Evolutionary conservation across 2,329 filamentous ascomycete species (phyloP), one percentile per base, ranked within the genome.

Genomic region (Fusarium equiseti): DNA sequence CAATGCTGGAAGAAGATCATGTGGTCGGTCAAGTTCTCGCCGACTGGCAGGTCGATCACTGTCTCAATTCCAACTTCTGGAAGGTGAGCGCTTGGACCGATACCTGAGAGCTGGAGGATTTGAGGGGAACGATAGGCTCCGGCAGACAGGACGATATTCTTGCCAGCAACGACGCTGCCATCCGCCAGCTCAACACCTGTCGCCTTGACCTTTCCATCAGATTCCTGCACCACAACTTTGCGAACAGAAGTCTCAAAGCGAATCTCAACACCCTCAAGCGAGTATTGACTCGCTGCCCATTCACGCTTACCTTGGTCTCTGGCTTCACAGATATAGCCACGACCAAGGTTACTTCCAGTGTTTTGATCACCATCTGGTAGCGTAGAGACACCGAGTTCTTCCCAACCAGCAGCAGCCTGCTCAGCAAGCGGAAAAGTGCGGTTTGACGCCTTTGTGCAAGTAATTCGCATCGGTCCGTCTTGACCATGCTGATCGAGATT

Each of bases 91-190:
- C 76, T 73, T 1, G 82, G 77, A 0, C 85, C 84, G 40, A 87
- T 81, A 44, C 84, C 84, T 10, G 82, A 84, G 7, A 85, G 79
- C 73, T 85, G 83, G 9, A 86, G 79, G 35, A 86, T 76, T 35
- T 85, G 81, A 6, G 84, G 84, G 1, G 81, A 83, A 62, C 84
- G 84, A 72, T 84, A 82, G 7, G 83, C 76, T 22, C 85, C 85
- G 16, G 83, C 84, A 6, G 83, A 79, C 1, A 86, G 54, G 52
- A 87, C 82, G n/a, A 87, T 80, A 57, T 86, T 71, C 13, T 64
- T 70, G 10, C 56, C 75, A 63, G 52, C 29, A 6, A 74, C 16
- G 16, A 68, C n/a, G 13, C 66, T 77, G 2, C 79, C 77, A 12
- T 78, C 60, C 1, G 74, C 71, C 3, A 78, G 58, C 20, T 79